Conservation (phyloP, 129 eudicot genomes). For the Pseudognaphalium luteoalbum region DNA sequence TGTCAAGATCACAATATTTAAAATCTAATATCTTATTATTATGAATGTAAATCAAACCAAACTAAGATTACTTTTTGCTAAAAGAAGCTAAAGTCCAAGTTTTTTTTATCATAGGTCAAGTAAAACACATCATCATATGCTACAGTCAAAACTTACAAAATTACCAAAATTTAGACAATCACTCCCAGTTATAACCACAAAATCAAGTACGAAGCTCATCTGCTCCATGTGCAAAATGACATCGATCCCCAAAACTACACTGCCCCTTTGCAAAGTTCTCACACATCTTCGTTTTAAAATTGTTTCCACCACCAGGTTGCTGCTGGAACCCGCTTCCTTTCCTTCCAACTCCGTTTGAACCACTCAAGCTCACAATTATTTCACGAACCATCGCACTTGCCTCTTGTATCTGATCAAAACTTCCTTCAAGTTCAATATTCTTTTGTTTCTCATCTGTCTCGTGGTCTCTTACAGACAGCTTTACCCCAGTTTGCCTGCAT, state of each 20-base stretch:
- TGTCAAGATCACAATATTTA: background rate
- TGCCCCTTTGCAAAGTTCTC: slow-evolving; percentile 11
- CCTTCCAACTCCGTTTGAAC: background rate
- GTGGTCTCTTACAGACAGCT: slow-evolving; percentile 54
- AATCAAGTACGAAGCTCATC: slow-evolving; percentile 10
- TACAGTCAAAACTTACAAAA: background rate
- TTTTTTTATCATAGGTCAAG: background rate
- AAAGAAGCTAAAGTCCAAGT: background rate
- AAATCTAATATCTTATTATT: background rate
- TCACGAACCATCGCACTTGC: slow-evolving; percentile 19
- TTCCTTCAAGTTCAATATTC: slow-evolving; percentile 60
- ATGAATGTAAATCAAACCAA: background rate
- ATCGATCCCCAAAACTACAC: slow-evolving; percentile 22
- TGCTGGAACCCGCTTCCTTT: slow-evolving; percentile 26
- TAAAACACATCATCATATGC: slow-evolving; percentile 10
- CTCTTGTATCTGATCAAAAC: slow-evolving; percentile 56
- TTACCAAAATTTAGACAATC: slow-evolving; percentile 9
- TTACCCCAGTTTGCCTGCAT: slow-evolving; percentile 50
- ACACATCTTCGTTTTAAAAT: slow-evolving; percentile 14
- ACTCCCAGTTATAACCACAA: background rate
- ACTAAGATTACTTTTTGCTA: background rate
- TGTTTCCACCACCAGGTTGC: slow-evolving; percentile 17
- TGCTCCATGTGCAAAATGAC: slow-evolving; percentile 18
- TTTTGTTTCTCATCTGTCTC: slow-evolving; percentile 50
- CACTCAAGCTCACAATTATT: slow-evolving; percentile 7